Evolutionary conservation across 352 stramenopile genomes (phyloP), one percentile per base, ranked within the genome.

Genomic region (Phytopythium montanum): DNA sequence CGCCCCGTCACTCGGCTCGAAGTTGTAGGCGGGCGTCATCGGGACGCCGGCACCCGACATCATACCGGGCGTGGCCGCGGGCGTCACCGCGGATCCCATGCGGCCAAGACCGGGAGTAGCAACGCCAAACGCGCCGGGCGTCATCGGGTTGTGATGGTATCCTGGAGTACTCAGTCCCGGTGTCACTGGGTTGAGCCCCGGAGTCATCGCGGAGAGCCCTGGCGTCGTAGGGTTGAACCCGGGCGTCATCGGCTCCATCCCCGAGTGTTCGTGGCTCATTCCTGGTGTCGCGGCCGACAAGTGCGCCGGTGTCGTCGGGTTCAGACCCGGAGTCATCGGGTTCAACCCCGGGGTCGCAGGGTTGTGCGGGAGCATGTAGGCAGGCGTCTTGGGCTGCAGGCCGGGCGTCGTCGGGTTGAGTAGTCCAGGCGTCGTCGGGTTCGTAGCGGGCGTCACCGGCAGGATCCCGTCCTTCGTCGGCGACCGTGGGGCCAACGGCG

Each of bases 81-180:
- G 82, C 33, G 85, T 91, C 19, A 59, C 70, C 6, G 81, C 75
- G 12, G 76, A 85, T 54, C 77, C 82, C 75, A 92, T 84, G 29
- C 85, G 82, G 54, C 81, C 79, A 53, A 92, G 75, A 4, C 62
- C 64, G 16, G 85, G 85, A n/a, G 85, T 95, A 42, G 79, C 75
- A 23, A 91, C 77, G 29, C 75, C 73, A 51, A 88, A 91, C 59
- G 82, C 78, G 25, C 87, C 87, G n/a, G 87, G 87, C 7, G 87
- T 95, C 78, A 91, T 95, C 44, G 87, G 87, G 55, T 94, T 95
- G 70, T 94, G 81, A 56, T 86, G 85, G 57, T 90, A 94, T 8
- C 85, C 85, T 53, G 85, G 82, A 10, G 85, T 94, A 60, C 88
- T 90, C 59, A 94, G 73, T 49, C 85, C 84, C 34, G 85, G 85